Evolutionary conservation across 257 asterid species (phyloP).

Genomic region (Gardenia jasminoides): DNA sequence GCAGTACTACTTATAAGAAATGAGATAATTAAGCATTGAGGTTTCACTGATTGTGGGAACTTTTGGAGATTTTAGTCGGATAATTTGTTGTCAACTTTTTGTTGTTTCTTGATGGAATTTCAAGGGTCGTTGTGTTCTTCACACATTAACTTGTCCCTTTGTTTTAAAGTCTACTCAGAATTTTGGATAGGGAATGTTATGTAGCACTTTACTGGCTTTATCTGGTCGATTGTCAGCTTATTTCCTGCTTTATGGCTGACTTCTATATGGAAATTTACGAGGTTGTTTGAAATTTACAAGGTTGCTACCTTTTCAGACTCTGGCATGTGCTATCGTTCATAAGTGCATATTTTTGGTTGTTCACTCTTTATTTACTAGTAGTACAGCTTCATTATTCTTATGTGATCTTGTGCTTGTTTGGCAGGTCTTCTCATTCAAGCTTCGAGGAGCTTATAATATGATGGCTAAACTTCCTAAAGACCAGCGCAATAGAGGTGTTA

Average conservation of each 20-base stretch:
- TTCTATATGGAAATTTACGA: neutral
- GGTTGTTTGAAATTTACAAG: neutral
- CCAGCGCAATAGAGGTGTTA: conserved; percentile 74
- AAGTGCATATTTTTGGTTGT: neutral
- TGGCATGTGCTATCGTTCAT: neutral
- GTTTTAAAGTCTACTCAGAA: too few relatives aligned
- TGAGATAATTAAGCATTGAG: neutral
- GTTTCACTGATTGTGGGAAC: neutral
- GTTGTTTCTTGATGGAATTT: neutral
- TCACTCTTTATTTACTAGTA: neutral
- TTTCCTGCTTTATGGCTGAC: neutral
- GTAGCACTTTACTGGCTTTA: neutral
- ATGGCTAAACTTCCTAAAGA: conserved; percentile 85
- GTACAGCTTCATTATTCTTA: neutral
- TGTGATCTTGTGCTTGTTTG: conserved; percentile 4
- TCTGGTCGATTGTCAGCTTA: neutral
- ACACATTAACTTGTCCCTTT: too few relatives aligned
- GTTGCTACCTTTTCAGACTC: neutral
- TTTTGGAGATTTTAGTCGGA: neutral
- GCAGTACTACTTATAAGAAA: neutral
- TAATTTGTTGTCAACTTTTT: neutral
- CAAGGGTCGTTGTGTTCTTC: neutral
- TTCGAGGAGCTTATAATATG: conserved; percentile 99
- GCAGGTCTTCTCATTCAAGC: conserved; percentile 88
- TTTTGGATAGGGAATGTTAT: neutral